Conservation (phyloP, 2,329 filamentous ascomycete genomes). For the Colletotrichum gloeosporioides region DNA sequence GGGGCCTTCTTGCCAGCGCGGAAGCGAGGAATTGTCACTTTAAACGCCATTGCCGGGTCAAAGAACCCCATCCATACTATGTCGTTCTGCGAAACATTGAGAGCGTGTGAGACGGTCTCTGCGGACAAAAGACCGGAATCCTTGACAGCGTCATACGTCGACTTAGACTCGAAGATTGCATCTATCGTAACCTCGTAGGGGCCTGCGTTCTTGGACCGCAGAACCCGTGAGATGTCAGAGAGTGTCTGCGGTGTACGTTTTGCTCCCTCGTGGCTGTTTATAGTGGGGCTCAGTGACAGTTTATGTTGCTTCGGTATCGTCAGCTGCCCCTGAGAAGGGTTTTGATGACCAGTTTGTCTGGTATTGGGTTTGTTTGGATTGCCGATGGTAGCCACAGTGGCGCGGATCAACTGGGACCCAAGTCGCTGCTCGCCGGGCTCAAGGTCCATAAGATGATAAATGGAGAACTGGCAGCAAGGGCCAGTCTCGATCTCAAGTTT, state of each 20-base stretch:
- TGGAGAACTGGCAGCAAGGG: not conserved
- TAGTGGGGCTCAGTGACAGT: not conserved
- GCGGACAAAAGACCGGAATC: slow-evolving; percentile 37
- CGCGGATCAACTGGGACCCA: not conserved
- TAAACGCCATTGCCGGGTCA: slow-evolving; percentile 52
- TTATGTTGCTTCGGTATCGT: not conserved
- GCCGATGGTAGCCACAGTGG: not conserved
- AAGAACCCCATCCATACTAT: slow-evolving; percentile 46
- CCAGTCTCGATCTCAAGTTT: not conserved
- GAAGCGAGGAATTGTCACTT: slow-evolving; percentile 41
- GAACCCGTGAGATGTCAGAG: not conserved
- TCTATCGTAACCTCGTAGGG: slow-evolving; percentile 31
- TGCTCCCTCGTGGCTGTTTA: fast-evolving
- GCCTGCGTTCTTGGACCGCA: not conserved
- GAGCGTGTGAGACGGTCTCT: slow-evolving; percentile 36
- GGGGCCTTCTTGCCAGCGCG: not conserved
- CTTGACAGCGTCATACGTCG: slow-evolving; percentile 40
- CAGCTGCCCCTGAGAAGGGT: fast-evolving
- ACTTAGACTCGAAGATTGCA: slow-evolving; percentile 47
- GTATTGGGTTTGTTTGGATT: not conserved
- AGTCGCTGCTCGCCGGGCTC: not conserved
- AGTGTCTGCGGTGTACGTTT: not conserved
- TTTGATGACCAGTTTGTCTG: fast-evolving
- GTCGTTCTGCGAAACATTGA: slow-evolving; percentile 28
- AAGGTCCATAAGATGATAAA: not conserved